These are phyloP conservation scores for Penicillium canariense DNA, from an alignment of 495 filamentous ascomycete genomes.

Conservation along the genomic window DNA sequence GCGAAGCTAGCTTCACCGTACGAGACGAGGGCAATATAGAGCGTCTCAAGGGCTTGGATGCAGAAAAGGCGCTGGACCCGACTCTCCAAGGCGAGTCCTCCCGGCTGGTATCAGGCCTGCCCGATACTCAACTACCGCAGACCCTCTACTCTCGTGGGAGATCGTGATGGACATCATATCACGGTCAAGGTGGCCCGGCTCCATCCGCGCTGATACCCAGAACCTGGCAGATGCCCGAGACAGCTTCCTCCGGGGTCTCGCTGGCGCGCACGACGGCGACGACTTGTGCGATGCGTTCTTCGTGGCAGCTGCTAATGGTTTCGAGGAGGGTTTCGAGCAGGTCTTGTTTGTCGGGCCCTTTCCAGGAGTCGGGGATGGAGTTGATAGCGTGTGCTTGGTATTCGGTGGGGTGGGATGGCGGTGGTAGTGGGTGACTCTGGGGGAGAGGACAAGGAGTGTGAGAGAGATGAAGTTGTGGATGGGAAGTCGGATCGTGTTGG, in stretches of 20 bases:
- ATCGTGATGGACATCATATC: neutral
- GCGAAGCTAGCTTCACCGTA: no score
- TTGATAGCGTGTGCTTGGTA: neutral
- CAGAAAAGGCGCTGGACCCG: neutral
- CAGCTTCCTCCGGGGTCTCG: slow-evolving; percentile 33
- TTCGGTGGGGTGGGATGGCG: neutral
- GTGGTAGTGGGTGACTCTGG: neutral
- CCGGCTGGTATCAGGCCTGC: neutral
- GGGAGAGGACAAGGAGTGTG: neutral
- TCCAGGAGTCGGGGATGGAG: slow-evolving; percentile 23
- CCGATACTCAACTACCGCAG: neutral
- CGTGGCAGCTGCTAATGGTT: slow-evolving; percentile 35
- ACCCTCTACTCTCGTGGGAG: neutral
- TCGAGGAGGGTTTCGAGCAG: slow-evolving; percentile 30
- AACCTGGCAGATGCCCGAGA: slow-evolving; percentile 30
- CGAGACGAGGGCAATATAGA: no score
- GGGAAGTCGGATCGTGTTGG: neutral
- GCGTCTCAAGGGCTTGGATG: neutral
- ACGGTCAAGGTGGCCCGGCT: neutral
- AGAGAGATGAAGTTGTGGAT: neutral
- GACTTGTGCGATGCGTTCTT: slow-evolving; percentile 27
- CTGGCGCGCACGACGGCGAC: slow-evolving; percentile 32
- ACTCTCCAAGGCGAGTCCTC: no score
- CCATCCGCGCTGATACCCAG: slow-evolving; percentile 20
- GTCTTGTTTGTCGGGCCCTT: slow-evolving; percentile 24